phyloP scores from a whole-genome alignment of 148 eudicot genomes.

The Rhododendron williamsianum region DNA sequence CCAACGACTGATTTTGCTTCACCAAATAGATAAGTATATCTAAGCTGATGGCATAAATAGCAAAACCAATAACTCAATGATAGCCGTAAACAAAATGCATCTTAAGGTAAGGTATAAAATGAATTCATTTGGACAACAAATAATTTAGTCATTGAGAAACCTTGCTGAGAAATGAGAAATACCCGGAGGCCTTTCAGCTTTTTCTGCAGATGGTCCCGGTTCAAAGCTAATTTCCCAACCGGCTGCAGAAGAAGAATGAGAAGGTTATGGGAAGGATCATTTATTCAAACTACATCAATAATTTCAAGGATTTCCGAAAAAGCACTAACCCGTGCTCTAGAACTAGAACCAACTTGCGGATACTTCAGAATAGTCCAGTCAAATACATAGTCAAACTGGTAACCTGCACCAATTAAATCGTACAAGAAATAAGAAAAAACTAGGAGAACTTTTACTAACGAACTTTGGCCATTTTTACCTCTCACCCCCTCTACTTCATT shows the following conservation, averaged over 20 bases:
- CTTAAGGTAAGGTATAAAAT: not conserved
- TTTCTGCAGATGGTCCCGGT: slow-evolving; percentile 77
- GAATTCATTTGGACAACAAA: not conserved
- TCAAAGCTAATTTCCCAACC: slow-evolving; percentile 47
- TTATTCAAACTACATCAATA: not conserved
- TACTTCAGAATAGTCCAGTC: slow-evolving; percentile 67
- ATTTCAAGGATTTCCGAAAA: not conserved
- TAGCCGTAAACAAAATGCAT: not conserved
- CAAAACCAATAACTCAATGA: not conserved
- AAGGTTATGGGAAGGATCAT: slow-evolving; percentile 1
- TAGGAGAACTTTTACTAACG: not conserved
- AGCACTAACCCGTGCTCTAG: slow-evolving; percentile 29
- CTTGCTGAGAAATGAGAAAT: not conserved
- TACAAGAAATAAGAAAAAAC: not conserved
- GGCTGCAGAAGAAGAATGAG: slow-evolving; percentile 41
- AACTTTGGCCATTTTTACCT: not conserved
- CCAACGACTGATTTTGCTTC: not conserved
- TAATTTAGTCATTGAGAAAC: not conserved
- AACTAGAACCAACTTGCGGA: slow-evolving; percentile 35
- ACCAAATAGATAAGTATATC: not conserved
- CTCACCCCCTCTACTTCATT: not conserved
- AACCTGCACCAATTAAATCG: slow-evolving; percentile 34
- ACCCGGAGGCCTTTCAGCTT: slow-evolving; percentile 40
- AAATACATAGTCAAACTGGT: slow-evolving; percentile 63
- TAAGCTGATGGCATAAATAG: not conserved